Base-by-base conservation (phyloP, 371 early-diverging fungal species). In the Syncephalastrum contaminatum region DNA sequence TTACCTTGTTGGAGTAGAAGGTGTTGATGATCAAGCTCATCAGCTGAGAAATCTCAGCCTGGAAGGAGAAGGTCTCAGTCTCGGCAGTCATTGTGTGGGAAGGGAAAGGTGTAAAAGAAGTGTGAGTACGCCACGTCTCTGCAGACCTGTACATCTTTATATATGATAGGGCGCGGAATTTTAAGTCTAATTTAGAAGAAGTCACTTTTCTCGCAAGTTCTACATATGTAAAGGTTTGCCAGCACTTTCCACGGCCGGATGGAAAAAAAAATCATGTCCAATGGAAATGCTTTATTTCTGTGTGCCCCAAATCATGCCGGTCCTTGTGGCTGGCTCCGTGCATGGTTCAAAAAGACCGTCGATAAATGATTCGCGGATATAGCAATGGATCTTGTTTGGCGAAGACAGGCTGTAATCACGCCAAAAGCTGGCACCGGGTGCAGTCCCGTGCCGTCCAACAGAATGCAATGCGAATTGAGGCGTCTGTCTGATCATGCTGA, bases 31-130 rank as follows among this genome's bases (percentile, higher is more conserved):
- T 94, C 69, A 94, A 89, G 64, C 85, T 87, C 94, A 96, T 93
- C 74, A 97, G 77, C 88, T 93, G 92, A 82, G 88, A 86, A 66
- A 92, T 88, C 80, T 92, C 93, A 87, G 92, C 92, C 83, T 97
- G 95, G 84, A 95, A 94, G 54, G 88, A 86, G 65, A 89, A 90
- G 43, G 87, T 87, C 64, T 90, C 89, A 15, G 75, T 62, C 58
- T 73, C 77, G 42, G 61, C 64, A 46, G 63, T 50, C 67, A 69
- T 69, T 58, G 36, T 30, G 36, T 12, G 36, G 52, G 44, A 58
- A 56, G 54, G 55, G 59, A 47, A 62, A 47, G 25, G 25, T 25
- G 41, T 53, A 70, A 66, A 24, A 30, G 42, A 48, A 52, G 27
- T n/a, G 42, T 27, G 16, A 41, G 16, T 45, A 47, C 10, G 12